Percentiles rank a stretch among this genome's conserved stretches.
Conservation (phyloP, 1,284 basidiomycete species). For the Leccinum angustisporum region DNA sequence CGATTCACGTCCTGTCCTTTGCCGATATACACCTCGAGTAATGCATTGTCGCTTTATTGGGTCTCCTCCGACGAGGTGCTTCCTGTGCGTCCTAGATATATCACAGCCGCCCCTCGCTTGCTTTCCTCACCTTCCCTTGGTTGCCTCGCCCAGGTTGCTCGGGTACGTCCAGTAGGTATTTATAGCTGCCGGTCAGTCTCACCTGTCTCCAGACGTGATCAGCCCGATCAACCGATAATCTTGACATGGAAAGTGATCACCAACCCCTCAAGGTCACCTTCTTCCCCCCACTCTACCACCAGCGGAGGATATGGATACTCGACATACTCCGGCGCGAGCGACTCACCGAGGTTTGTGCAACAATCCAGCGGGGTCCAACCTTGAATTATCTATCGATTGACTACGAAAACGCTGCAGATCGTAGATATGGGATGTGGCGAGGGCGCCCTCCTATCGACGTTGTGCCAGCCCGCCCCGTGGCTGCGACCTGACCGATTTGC, state of each 20-base stretch:
- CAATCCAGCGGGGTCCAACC: background rate
- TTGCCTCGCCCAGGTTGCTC: background rate
- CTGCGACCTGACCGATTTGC: slow-evolving; percentile 39
- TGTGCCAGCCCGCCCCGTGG: slow-evolving; percentile 73
- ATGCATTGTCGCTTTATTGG: slow-evolving; percentile 25
- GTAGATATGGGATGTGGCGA: slow-evolving; percentile 82
- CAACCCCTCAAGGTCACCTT: slow-evolving; percentile 62
- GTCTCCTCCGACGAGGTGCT: slow-evolving; percentile 22
- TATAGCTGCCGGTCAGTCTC: background rate
- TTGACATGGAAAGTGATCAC: slow-evolving; percentile 19
- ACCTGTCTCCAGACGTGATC: background rate
- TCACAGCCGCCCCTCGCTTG: background rate
- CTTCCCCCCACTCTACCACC: slow-evolving; percentile 67
- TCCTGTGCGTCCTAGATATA: slow-evolving; percentile 7
- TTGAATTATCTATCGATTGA: background rate
- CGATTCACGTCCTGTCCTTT: background rate
- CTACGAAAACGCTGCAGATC: slow-evolving; percentile 45
- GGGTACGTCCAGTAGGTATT: background rate
- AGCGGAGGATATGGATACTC: slow-evolving; percentile 72
- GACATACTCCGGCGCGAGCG: slow-evolving; percentile 59
- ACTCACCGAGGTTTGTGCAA: slow-evolving; percentile 52
- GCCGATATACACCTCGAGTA: background rate
- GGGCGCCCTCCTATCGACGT: slow-evolving; percentile 66
- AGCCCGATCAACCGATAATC: slow-evolving; percentile 4
- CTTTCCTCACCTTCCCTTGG: background rate